Evolutionary conservation across 768 basidiomycete genomes (phyloP).

Genomic region (Suillus spraguei): DNA sequence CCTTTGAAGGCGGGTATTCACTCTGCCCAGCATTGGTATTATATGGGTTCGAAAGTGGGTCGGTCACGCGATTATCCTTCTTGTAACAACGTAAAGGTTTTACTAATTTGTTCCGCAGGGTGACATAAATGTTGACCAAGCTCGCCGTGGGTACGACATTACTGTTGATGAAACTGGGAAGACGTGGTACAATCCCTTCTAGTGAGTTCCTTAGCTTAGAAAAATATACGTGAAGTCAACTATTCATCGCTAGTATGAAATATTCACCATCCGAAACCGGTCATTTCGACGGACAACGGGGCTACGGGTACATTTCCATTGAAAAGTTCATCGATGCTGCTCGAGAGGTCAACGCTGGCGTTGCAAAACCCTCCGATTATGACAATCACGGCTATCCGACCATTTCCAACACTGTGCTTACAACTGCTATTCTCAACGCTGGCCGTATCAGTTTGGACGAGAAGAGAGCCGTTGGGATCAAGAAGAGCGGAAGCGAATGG

Average conservation of each 20-base stretch:
- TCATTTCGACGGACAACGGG: constrained; percentile 92
- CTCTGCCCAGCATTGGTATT: constrained; percentile 92
- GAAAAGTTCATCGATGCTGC: constrained; percentile 91
- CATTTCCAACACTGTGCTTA: constrained; percentile 84
- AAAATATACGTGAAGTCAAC: constrained; percentile 9
- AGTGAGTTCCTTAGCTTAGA: constrained; percentile 50
- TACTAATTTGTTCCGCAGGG: constrained; percentile 50
- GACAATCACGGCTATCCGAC: constrained; percentile 85
- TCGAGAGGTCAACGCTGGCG: constrained; percentile 73
- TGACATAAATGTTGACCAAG: constrained; percentile 91
- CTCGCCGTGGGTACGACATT: constrained; percentile 91
- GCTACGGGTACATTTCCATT: constrained; percentile 90
- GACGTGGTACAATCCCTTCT: constrained; percentile 88
- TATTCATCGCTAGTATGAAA: constrained; percentile 69
- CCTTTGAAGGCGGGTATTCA: constrained; percentile 90
- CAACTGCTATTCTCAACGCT: constrained; percentile 87
- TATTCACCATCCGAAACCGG: constrained; percentile 91
- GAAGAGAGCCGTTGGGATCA: constrained; percentile 81
- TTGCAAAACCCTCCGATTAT: constrained; percentile 67
- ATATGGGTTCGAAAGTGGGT: constrained; percentile 86
- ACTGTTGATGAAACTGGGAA: constrained; percentile 86
- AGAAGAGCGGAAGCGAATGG: constrained; percentile 66
- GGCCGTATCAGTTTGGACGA: constrained; percentile 91
- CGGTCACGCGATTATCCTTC: neutral
- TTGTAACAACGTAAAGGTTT: constrained; percentile 6